A percentile compares a stretch with the other conserved stretches of the same genome.
Conservation (phyloP, 2,329 filamentous ascomycete genomes). For the Madurella mycetomatis region DNA sequence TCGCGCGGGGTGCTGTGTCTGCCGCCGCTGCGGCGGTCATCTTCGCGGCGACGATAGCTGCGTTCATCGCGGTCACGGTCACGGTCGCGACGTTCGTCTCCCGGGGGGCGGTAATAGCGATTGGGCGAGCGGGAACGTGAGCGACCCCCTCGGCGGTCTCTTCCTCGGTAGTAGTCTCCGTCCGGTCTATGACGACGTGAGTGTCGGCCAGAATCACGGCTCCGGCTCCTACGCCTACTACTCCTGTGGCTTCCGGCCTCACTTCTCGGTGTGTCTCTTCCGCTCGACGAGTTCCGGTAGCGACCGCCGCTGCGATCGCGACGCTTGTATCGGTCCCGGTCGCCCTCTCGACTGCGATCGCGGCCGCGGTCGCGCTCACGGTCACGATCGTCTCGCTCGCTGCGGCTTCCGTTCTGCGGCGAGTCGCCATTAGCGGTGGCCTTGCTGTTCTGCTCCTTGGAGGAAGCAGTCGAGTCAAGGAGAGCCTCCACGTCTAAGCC, state of each 20-base stretch:
- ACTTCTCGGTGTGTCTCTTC: slow-evolving; percentile 64
- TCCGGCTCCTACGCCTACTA: slow-evolving; percentile 75
- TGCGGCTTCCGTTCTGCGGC: slow-evolving; percentile 44
- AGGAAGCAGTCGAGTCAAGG: slow-evolving; percentile 75
- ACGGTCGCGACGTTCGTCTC: slow-evolving; percentile 41
- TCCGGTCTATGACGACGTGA: slow-evolving; percentile 65
- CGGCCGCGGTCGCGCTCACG: slow-evolving; percentile 26
- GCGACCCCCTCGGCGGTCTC: slow-evolving; percentile 54
- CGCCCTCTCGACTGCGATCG: slow-evolving; percentile 47
- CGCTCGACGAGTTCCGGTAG: slow-evolving; percentile 52
- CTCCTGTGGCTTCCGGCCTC: slow-evolving; percentile 77
- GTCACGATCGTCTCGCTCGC: slow-evolving; percentile 43
- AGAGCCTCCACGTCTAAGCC: slow-evolving; percentile 82
- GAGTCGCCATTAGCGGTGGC: slow-evolving; percentile 52
- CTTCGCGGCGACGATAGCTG: slow-evolving; percentile 41
- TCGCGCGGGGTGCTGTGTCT: slow-evolving; percentile 35
- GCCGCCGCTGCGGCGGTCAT: slow-evolving; percentile 48
- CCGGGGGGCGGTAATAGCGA: slow-evolving; percentile 53
- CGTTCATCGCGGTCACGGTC: slow-evolving; percentile 37
- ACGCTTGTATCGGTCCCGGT: slow-evolving; percentile 48
- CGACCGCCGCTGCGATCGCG: slow-evolving; percentile 47
- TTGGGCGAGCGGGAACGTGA: slow-evolving; percentile 69
- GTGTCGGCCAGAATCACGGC: slow-evolving; percentile 70
- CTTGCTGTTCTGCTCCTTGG: slow-evolving; percentile 45
- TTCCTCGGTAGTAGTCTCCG: slow-evolving; percentile 68